These are phyloP conservation scores for Staphylotrichum longicolle DNA, from an alignment of 495 filamentous ascomycete species.

Conservation along the genomic window DNA sequence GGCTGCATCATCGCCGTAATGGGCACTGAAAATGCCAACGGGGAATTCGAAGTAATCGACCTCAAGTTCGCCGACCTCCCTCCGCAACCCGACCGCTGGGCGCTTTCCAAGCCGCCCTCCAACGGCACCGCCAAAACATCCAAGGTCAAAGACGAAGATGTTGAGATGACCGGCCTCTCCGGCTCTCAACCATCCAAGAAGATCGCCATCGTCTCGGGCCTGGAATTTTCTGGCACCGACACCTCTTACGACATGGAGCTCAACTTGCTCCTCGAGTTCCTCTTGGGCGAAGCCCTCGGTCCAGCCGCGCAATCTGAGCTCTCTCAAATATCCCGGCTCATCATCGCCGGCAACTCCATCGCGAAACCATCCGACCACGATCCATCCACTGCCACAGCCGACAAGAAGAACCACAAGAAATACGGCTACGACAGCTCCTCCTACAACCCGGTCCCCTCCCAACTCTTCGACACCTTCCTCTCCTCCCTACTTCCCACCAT, in stretches of 20 bases:
- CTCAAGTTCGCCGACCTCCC: slow-evolving; percentile 82
- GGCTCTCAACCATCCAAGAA: slow-evolving; percentile 50
- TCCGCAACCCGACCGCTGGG: slow-evolving; percentile 76
- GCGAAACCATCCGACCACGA: slow-evolving; percentile 30
- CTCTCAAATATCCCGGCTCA: slow-evolving; percentile 72
- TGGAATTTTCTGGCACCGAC: slow-evolving; percentile 73
- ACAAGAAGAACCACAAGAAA: slow-evolving; percentile 59
- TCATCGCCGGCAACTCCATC: slow-evolving; percentile 91
- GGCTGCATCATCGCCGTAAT: slow-evolving; percentile 88
- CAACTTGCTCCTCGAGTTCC: slow-evolving; percentile 79
- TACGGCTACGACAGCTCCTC: slow-evolving; percentile 90
- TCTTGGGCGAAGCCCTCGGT: slow-evolving; percentile 76
- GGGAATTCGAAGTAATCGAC: slow-evolving; percentile 90
- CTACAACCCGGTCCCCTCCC: slow-evolving; percentile 82
- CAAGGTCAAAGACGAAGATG: slow-evolving; percentile 40
- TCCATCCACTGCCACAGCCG: slow-evolving; percentile 22
- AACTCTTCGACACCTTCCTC: slow-evolving; percentile 80
- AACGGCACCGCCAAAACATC: slow-evolving; percentile 28
- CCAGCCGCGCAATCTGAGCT: slow-evolving; percentile 55
- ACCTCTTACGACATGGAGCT: slow-evolving; percentile 66
- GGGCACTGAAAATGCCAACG: slow-evolving; percentile 87
- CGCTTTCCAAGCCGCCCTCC: slow-evolving; percentile 41
- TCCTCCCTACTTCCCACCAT: slow-evolving; percentile 74
- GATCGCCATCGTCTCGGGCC: slow-evolving; percentile 84
- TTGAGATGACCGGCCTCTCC: slow-evolving; percentile 45